phyloP scores from a whole-genome alignment of 192 early-diverging fungal species.

The Rhizophagus clarus region DNA sequence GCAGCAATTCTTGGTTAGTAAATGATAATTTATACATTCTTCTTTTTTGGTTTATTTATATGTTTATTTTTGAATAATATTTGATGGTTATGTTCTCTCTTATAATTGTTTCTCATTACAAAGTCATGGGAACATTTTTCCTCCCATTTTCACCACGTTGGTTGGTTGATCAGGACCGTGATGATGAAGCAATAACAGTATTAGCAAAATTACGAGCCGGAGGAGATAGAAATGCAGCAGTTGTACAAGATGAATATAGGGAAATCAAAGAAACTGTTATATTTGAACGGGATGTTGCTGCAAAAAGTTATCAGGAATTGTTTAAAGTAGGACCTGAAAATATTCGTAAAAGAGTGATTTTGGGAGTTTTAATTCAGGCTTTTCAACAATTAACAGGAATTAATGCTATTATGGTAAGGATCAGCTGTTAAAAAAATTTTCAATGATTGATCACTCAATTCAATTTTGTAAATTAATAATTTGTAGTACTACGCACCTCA shows the following conservation, averaged over 20 bases:
- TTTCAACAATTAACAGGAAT: conserved; percentile 87
- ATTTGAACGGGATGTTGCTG: conserved; percentile 65
- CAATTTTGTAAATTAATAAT: background rate
- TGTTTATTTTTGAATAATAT: background rate
- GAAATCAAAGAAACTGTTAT: conserved; percentile 71
- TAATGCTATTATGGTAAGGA: conserved; percentile 87
- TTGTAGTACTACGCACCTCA: conserved; percentile 49
- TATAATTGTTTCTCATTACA: background rate
- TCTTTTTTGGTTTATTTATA: background rate
- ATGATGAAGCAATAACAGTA: conserved; percentile 67
- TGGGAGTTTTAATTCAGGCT: conserved; percentile 71
- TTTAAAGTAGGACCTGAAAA: conserved; percentile 50
- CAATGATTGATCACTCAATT: background rate
- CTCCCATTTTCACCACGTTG: conserved; percentile 90
- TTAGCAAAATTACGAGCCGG: conserved; percentile 69
- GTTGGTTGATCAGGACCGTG: conserved; percentile 68
- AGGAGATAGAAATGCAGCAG: conserved; percentile 58
- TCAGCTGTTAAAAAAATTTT: conserved; percentile 37
- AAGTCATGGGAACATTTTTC: conserved; percentile 61
- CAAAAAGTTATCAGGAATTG: conserved; percentile 64
- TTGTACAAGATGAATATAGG: conserved; percentile 63
- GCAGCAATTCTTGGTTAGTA: conserved; percentile 58
- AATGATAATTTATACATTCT: background rate
- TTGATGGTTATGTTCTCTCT: background rate
- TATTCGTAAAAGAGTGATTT: conserved; percentile 58